Percentiles rank a stretch among this genome's conserved stretches.
Conservation (phyloP, 371 early-diverging fungal genomes). For the Mortierella sp. region DNA sequence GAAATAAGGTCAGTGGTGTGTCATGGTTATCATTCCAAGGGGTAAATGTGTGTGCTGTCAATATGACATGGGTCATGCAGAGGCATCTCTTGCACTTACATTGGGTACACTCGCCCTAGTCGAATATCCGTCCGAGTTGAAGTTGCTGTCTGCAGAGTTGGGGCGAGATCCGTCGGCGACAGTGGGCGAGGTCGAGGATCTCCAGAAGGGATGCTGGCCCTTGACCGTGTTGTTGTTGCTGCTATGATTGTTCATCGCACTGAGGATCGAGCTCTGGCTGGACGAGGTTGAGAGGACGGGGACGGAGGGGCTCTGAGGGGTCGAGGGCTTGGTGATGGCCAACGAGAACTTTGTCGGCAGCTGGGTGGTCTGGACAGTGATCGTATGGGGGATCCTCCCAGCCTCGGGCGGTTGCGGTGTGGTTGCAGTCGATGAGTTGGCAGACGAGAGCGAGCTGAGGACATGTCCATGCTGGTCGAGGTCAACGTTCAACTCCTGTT, state of each 20-base stretch:
- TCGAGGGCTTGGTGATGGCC: conserved; percentile 39
- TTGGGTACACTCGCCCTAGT: conserved; percentile 10
- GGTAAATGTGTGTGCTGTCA: not conserved
- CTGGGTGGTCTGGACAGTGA: conserved; percentile 45
- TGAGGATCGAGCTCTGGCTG: conserved; percentile 32
- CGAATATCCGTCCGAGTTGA: conserved; percentile 19
- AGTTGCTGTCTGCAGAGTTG: conserved; percentile 27
- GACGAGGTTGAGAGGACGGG: conserved; percentile 36
- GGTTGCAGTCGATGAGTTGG: conserved; percentile 10
- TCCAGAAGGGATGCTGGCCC: conserved; percentile 18
- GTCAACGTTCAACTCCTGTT: conserved; percentile 27
- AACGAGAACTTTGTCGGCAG: conserved; percentile 43
- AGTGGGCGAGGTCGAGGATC: conserved; percentile 32
- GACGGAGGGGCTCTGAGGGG: conserved; percentile 28
- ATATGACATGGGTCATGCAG: not conserved
- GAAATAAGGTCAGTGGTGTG: not conserved
- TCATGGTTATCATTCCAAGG: not conserved
- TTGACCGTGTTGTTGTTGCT: conserved; percentile 7
- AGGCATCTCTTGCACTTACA: not conserved
- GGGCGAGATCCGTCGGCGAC: conserved; percentile 29
- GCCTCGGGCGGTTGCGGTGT: conserved; percentile 21
- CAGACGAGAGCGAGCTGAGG: conserved; percentile 6
- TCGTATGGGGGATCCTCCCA: conserved; percentile 43
- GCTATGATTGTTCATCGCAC: conserved; percentile 20
- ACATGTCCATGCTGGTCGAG: not conserved